Evolutionary conservation across 805 yeast species (phyloP).

Genomic region (Kluyveromyces siamensis): DNA sequence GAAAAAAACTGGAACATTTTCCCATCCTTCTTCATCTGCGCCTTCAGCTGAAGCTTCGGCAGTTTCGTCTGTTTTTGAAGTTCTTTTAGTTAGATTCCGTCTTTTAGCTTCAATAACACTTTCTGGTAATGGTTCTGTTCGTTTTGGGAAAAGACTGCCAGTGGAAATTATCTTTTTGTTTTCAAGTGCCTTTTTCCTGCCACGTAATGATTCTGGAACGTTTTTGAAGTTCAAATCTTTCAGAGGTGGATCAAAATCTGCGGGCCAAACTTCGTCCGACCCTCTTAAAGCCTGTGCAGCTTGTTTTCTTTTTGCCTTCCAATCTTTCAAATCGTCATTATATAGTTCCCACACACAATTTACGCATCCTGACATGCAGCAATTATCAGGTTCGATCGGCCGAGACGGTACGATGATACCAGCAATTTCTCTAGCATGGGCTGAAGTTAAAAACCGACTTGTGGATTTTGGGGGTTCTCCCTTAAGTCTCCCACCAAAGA

Average conservation of each 20-base stretch:
- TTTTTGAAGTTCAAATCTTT: slow-evolving; percentile 32
- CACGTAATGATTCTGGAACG: slow-evolving; percentile 33
- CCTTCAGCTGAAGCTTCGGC: slow-evolving; percentile 21
- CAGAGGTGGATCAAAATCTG: slow-evolving; percentile 51
- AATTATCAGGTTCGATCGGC: slow-evolving; percentile 88
- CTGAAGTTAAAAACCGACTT: slow-evolving; percentile 22
- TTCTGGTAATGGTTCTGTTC: slow-evolving; percentile 22
- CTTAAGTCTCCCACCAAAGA: slow-evolving; percentile 49
- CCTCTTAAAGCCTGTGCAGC: slow-evolving; percentile 47
- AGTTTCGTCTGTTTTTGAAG: slow-evolving; percentile 2
- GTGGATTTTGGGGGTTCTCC: slow-evolving; percentile 40
- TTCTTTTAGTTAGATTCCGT: slow-evolving; percentile 9
- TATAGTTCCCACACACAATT: slow-evolving; percentile 96
- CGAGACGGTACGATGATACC: slow-evolving; percentile 76
- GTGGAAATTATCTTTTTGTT: slow-evolving; percentile 18
- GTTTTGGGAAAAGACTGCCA: slow-evolving; percentile 29
- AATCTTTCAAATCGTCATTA: slow-evolving; percentile 78
- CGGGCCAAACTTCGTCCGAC: slow-evolving; percentile 51
- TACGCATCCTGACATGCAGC: slow-evolving; percentile 96
- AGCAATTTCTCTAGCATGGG: slow-evolving; percentile 24
- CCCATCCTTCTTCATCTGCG: slow-evolving; percentile 39
- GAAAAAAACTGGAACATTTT: slow-evolving; percentile 64
- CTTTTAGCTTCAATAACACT: slow-evolving; percentile 27
- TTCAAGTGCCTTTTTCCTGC: slow-evolving; percentile 19
- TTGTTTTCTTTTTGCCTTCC: slow-evolving; percentile 51